Evolutionary conservation across 257 asterid genomes (phyloP).

Genomic region (Jaltomata sinuosa): DNA sequence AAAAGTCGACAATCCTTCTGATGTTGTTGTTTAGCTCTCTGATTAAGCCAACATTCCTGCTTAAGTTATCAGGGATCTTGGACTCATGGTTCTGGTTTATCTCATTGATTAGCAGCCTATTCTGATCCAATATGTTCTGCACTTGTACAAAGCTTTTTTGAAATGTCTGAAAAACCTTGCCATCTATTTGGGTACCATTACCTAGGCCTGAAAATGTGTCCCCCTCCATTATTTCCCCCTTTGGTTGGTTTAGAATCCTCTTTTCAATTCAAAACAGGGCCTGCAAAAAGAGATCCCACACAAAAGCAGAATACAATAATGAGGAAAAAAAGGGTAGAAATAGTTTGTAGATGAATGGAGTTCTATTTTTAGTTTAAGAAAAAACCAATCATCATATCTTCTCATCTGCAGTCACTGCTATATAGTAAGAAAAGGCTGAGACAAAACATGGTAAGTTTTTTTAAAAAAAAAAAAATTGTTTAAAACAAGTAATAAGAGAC

Average conservation of each 20-base stretch:
- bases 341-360: neutral
- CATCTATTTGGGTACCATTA: constrained; percentile 55
- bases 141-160: constrained; percentile 86
- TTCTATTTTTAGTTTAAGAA: neutral
- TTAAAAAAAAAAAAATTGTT: constrained; percentile 54
- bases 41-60: constrained; percentile 74
- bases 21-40: constrained; percentile 81
- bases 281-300: constrained; percentile 14
- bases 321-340: constrained; percentile 10
- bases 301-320: neutral
- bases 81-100: constrained; percentile 91
- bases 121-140: constrained; percentile 71
- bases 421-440: constrained; percentile 22
- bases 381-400: neutral
- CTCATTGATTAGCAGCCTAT: constrained; percentile 68
- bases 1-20: constrained; percentile 76
- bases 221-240: constrained; percentile 52
- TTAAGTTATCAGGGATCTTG: constrained; percentile 65
- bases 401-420: no score
- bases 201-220: constrained; percentile 51
- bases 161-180: constrained; percentile 60
- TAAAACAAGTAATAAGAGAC: constrained; percentile 55
- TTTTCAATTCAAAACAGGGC: constrained; percentile 14
- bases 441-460: constrained; percentile 76
- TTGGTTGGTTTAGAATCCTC: neutral